phyloP scores from a whole-genome alignment of 208 protist genomes.

The Acanthamoeba triangularis region DNA sequence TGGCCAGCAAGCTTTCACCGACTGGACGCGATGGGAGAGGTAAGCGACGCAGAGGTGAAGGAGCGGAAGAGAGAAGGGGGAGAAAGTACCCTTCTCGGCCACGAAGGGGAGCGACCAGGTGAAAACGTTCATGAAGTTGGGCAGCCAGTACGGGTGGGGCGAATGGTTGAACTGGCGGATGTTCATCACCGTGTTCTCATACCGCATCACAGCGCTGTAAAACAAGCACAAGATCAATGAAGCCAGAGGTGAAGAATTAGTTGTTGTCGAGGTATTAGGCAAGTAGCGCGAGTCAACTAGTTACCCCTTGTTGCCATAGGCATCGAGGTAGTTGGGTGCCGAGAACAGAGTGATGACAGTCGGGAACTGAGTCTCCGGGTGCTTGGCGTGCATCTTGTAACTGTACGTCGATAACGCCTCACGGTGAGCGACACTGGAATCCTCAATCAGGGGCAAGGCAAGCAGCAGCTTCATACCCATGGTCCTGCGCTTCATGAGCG shows the following conservation, averaged over 20 bases:
- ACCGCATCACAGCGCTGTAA: conserved; percentile 86
- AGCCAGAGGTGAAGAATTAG: not conserved
- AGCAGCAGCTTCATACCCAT: conserved; percentile 77
- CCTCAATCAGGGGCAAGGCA: not conserved
- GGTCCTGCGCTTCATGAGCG: conserved; percentile 96
- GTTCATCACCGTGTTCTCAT: conserved; percentile 97
- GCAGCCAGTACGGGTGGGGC: conserved; percentile 98
- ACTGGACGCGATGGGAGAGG: conserved; percentile 72
- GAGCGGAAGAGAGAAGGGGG: not conserved
- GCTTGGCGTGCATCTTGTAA: conserved; percentile 97
- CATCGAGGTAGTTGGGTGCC: conserved; percentile 98
- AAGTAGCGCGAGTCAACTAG: conserved; percentile 84
- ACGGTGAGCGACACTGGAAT: not conserved
- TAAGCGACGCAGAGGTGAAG: not conserved
- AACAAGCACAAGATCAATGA: not conserved
- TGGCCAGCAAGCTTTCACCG: conserved; percentile 93
- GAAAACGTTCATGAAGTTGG: conserved; percentile 99
- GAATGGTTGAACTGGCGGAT: conserved; percentile 98
- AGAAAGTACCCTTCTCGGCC: conserved; percentile 93
- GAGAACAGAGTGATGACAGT: conserved; percentile 98
- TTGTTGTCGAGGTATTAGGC: conserved; percentile 14
- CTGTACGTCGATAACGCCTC: conserved; percentile 23
- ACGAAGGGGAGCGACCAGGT: conserved; percentile 98
- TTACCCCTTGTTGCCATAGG: conserved; percentile 97
- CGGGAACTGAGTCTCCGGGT: conserved; percentile 94